phyloP scores from a whole-genome alignment of 768 basidiomycete species.

The Kwoniella botswanensis region DNA sequence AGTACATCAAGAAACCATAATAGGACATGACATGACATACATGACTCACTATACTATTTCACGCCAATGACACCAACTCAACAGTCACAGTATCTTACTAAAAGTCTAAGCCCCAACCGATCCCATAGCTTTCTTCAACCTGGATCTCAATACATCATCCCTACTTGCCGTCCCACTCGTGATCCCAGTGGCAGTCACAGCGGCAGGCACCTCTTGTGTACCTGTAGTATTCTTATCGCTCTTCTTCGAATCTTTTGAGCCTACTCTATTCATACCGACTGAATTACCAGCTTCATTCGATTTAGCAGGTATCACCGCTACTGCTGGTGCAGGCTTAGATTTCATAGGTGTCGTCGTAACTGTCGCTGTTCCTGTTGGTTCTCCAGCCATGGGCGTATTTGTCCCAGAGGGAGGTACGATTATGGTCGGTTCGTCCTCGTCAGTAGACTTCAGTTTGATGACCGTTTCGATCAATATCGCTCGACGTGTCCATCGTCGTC shows the following conservation, averaged over 20 bases:
- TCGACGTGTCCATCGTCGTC: slow-evolving; percentile 82
- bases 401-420: slow-evolving; percentile 14
- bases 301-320: neutral
- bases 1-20: too few species aligned
- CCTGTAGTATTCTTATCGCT: neutral
- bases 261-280: neutral
- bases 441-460: slow-evolving; percentile 58
- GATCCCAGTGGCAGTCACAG: neutral
- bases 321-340: slow-evolving; percentile 17
- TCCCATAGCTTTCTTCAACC: slow-evolving; percentile 57
- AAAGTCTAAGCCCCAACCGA: slow-evolving; percentile 35
- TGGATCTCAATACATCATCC: slow-evolving; percentile 50
- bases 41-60: too few species aligned
- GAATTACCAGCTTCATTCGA: neutral
- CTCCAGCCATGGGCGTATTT: neutral
- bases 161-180: slow-evolving; percentile 26
- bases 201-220: neutral
- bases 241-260: neutral
- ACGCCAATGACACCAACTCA: too few species aligned
- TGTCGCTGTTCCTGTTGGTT: neutral
- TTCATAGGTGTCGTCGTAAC: slow-evolving; percentile 12
- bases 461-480: slow-evolving; percentile 76
- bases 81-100: too few species aligned
- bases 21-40: too few species aligned
- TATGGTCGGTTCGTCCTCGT: slow-evolving; percentile 57